Evolutionary conservation across 1,284 basidiomycete species (phyloP).

Genomic region (Irpex sp.): DNA sequence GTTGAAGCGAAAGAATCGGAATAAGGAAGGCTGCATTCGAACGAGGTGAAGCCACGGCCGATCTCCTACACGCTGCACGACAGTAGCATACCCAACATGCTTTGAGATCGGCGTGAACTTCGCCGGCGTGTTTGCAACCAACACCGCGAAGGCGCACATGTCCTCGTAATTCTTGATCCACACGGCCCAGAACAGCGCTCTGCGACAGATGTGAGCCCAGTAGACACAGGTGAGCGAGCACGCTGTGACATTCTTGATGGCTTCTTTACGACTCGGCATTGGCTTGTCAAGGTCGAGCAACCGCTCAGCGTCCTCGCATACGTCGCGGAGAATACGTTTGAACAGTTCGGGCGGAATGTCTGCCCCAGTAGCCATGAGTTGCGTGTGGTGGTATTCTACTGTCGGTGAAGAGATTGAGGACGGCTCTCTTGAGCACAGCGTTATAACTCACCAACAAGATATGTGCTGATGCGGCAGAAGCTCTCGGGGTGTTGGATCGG

Average conservation of each 20-base stretch:
- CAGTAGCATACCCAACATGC: not conserved
- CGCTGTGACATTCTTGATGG: not conserved
- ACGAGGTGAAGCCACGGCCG: not conserved
- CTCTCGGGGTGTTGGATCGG: no score
- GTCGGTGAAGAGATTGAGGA: no score
- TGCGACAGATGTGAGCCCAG: not conserved
- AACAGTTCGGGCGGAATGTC: not conserved
- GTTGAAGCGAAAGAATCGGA: not conserved
- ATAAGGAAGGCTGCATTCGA: not conserved
- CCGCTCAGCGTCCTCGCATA: not conserved
- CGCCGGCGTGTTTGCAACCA: not conserved
- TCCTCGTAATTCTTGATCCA: not conserved
- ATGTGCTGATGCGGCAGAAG: no score
- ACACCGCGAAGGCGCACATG: not conserved
- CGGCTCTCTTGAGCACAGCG: no score
- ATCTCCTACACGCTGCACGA: not conserved
- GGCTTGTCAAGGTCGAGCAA: not conserved
- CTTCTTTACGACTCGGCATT: not conserved
- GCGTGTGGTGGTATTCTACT: no score
- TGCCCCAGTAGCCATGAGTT: not conserved
- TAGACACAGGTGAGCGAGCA: not conserved
- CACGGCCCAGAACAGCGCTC: not conserved
- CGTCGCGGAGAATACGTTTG: not conserved
- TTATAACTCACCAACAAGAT: no score
- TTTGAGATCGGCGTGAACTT: not conserved